Base-by-base conservation (phyloP, 805 yeast species). In the Pichia thaimueangensis region DNA sequence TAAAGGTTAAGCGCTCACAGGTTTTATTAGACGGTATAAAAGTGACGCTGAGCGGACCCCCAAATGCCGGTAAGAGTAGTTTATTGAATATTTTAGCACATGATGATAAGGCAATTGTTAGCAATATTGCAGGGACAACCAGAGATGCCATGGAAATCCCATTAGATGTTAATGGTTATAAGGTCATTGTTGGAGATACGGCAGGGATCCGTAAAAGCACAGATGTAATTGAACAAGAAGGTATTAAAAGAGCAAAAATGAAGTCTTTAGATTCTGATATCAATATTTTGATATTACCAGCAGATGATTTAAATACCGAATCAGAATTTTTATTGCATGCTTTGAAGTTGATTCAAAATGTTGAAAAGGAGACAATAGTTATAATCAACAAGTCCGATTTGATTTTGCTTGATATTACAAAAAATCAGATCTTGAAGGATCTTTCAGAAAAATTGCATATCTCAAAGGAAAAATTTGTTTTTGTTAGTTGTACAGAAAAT, bases 41-140 rank as follows among this genome's bases (percentile, higher is more conserved):
- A 44, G 54, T 89, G 21, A 78, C 82, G 0, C 64, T 93, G 9
- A 50, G 89, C 12, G 98, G 98, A 0, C 93, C 95, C 6, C 96
- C 98, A 1, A 93, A 93, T 60, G 96, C 96, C 1, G 98, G 98
- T 0, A 93, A 93, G 58, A 88, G 96, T 3, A 86, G 96, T 1
- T 63, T 93, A 10, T 61, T 93, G 39, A 93, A 93, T 55, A 56
- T 64, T n/a, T 60, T 93, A 7, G 86, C 89, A 0, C 72, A 80
- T 45, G 76, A 83, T 19, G 94, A 88, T 19, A 83, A 87, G 15
- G 94, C 96, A 0, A 87, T 93, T 30, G 97, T 93, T 1, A 86
- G 96, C 57, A 79, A 79, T 30, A 75, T 85, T 5, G 95, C 95
- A 2, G 98, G 98, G 0, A 93, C 98, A 0, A 93, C 98, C 0